Evolutionary conservation across 78 protist species (phyloP).

Genomic region (Cyanophora paradoxa): DNA sequence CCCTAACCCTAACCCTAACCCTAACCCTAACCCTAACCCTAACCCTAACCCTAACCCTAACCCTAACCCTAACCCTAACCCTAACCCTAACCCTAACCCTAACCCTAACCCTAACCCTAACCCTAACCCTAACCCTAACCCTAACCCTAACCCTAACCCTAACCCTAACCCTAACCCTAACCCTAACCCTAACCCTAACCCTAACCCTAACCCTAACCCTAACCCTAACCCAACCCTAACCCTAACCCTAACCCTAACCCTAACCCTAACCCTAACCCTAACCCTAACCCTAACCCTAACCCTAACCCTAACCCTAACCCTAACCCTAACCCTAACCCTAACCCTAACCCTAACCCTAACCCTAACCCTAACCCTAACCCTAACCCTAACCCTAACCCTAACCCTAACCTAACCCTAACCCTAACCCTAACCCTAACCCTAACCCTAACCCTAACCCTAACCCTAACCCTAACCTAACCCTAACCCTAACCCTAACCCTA

Average conservation of each 20-base stretch:
- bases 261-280: slow-evolving; percentile 25
- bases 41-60: slow-evolving; percentile 25
- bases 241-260: slow-evolving; percentile 26
- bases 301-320: background rate
- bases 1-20: slow-evolving; percentile 2
- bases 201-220: background rate
- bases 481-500: slow-evolving; percentile 11
- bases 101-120: background rate
- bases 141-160: background rate
- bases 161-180: background rate
- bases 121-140: background rate
- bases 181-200: background rate
- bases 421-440: slow-evolving; percentile 25
- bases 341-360: slow-evolving; percentile 17
- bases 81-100: background rate
- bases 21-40: slow-evolving; percentile 25
- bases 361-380: slow-evolving; percentile 26
- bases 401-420: too few species aligned
- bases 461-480: too few species aligned
- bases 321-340: background rate
- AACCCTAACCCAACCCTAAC: too few species aligned
- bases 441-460: slow-evolving; percentile 25
- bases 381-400: slow-evolving; percentile 24
- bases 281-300: slow-evolving; percentile 12
- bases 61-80: slow-evolving; percentile 10